A percentile compares a stretch with the other conserved stretches of the same genome.
These are phyloP conservation scores for Pistacia atlantica DNA, from an alignment of 345 rosid genomes.

Conservation along the genomic window DNA sequence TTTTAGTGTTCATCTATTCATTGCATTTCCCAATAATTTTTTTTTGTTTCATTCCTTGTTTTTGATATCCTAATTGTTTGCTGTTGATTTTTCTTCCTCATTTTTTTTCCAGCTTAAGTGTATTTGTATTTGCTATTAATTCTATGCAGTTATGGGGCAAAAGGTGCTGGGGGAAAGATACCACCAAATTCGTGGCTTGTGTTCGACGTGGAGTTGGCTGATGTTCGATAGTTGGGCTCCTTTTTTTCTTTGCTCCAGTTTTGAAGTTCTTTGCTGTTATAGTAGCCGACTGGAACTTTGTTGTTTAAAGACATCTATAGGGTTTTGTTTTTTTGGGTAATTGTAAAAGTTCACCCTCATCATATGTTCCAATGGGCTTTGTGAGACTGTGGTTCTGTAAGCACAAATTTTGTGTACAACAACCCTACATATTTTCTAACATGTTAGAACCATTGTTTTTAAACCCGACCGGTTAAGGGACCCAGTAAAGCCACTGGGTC, in stretches of 20 bases:
- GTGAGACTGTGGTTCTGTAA: background rate
- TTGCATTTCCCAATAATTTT: too few species aligned
- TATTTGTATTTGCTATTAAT: background rate
- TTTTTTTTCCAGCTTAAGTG: background rate
- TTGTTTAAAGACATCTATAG: too few species aligned
- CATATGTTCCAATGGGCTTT: background rate
- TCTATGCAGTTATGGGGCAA: constrained; percentile 49
- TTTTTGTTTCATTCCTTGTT: background rate
- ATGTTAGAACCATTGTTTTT: too few species aligned
- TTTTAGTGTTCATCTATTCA: background rate
- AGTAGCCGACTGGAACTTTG: background rate
- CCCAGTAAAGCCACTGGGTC: too few species aligned
- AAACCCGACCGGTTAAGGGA: too few species aligned
- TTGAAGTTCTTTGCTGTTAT: background rate
- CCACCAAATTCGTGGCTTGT: constrained; percentile 68
- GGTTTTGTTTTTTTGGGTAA: background rate
- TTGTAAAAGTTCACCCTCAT: background rate
- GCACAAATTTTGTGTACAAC: background rate
- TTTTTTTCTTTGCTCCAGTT: background rate
- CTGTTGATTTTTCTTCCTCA: background rate
- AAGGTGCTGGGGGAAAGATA: constrained; percentile 46
- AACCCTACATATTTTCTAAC: too few species aligned
- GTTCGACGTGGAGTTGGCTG: constrained; percentile 63
- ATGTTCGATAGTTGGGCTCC: constrained; percentile 35
- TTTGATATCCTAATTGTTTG: background rate